Percentiles rank a stretch among this genome's conserved stretches.
These are phyloP conservation scores for Torulaspora franciscae DNA, from an alignment of 805 yeast species.

Conservation along the genomic window DNA sequence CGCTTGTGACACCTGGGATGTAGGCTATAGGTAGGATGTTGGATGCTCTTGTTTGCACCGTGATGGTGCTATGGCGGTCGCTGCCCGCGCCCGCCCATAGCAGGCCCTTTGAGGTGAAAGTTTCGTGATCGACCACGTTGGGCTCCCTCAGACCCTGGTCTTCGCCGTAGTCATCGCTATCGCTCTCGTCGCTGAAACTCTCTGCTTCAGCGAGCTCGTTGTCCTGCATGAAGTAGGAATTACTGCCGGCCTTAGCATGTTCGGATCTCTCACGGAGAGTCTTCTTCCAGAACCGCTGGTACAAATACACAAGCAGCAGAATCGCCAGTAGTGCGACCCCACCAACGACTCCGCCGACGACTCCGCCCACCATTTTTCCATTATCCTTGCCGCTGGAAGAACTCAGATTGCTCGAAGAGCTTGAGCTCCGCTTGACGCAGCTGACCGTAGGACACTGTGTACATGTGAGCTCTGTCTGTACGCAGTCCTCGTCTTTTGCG, in stretches of 20 bases:
- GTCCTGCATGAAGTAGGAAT: conserved; percentile 22
- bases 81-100: conserved; percentile 4
- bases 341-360: conserved; percentile 55
- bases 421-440: conserved; percentile 39
- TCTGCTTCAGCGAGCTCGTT: conserved; percentile 28
- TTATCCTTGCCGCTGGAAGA: conserved; percentile 27
- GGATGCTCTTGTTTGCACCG: conserved; percentile 73
- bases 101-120: conserved; percentile 1
- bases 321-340: conserved; percentile 38
- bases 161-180: conserved; percentile 17
- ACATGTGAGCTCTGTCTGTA: conserved; percentile 53
- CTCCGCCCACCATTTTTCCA: conserved; percentile 71
- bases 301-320: conserved; percentile 37
- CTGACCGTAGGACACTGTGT: conserved; percentile 49
- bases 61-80: conserved; percentile 46
- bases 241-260: conserved; percentile 23
- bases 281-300: conserved; percentile 43
- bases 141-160: background rate
- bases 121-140: conserved; percentile 3
- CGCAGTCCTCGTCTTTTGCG: conserved; percentile 48
- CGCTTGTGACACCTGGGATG: conserved; percentile 79
- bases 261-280: conserved; percentile 31
- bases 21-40: conserved; percentile 89
- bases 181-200: conserved; percentile 18
- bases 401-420: conserved; percentile 12